Evolutionary conservation across 345 rosid genomes (phyloP).

Genomic region (Citrus sp.): DNA sequence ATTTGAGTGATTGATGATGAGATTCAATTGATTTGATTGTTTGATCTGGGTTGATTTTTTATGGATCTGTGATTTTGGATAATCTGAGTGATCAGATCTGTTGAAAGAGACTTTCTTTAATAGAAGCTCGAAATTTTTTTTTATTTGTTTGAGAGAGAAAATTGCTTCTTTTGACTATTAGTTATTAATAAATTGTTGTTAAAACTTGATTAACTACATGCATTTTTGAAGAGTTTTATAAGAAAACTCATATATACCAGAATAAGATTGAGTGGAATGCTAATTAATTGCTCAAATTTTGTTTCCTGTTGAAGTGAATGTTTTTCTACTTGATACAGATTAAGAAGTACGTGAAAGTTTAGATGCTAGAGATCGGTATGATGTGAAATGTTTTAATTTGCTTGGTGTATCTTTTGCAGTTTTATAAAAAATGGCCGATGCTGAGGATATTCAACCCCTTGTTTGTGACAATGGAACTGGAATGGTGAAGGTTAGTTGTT

Average conservation of each 20-base stretch:
- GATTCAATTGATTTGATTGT: slow-evolving; percentile 8
- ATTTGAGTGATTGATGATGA: not conserved
- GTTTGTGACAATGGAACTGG: slow-evolving; percentile 81
- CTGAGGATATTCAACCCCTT: slow-evolving; percentile 85
- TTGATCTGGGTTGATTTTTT: slow-evolving; percentile 15
- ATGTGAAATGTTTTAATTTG: not conserved
- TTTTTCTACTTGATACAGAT: not conserved
- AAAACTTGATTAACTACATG: not conserved
- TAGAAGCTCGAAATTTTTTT: not conserved
- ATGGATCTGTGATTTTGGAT: slow-evolving; percentile 19
- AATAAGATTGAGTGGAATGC: not conserved
- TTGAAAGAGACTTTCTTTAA: not conserved
- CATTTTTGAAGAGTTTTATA: no score
- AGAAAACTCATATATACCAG: not conserved
- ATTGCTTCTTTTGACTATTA: not conserved
- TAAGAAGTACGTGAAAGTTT: not conserved
- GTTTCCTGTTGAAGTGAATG: not conserved
- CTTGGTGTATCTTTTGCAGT: not conserved
- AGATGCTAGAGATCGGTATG: not conserved
- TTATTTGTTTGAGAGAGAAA: not conserved
- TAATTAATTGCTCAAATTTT: not conserved
- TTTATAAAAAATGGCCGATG: slow-evolving; percentile 72
- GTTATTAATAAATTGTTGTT: no score
- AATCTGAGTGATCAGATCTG: not conserved
- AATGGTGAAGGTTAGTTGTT: slow-evolving; percentile 59